Conservation (phyloP, 306 rosid species). For the Urtica urens region DNA sequence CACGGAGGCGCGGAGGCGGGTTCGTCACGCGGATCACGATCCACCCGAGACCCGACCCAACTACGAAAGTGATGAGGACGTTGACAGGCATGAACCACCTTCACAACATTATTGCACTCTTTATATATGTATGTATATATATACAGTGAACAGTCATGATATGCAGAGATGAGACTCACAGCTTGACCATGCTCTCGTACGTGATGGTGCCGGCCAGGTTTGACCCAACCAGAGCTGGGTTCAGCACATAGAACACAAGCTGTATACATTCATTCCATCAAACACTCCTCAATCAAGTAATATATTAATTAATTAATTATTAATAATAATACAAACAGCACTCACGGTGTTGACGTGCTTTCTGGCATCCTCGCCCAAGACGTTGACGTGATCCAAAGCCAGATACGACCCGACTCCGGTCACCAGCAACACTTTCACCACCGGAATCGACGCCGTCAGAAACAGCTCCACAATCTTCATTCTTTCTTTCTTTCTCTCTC, state of each 20-base stretch:
- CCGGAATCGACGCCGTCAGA: conserved; percentile 40
- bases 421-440: conserved; percentile 40
- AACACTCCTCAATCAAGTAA: too few species aligned
- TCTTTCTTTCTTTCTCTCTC: conserved; percentile 13
- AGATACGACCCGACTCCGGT: conserved; percentile 44
- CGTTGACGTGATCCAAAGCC: conserved; percentile 32
- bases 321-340: neutral
- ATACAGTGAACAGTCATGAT: neutral
- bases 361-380: conserved; percentile 33
- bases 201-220: conserved; percentile 39
- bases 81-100: conserved; percentile 58
- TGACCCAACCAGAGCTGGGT: conserved; percentile 36
- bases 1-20: conserved; percentile 37
- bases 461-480: conserved; percentile 26
- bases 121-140: too few species aligned
- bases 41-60: conserved; percentile 46
- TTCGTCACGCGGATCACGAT: conserved; percentile 28
- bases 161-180: conserved; percentile 19
- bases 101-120: neutral
- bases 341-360: conserved; percentile 38
- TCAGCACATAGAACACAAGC: conserved; percentile 40
- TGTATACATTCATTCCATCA: conserved; percentile 15
- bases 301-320: too few species aligned
- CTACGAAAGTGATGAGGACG: conserved; percentile 31
- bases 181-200: conserved; percentile 24